These are phyloP conservation scores for Thielaviopsis ethacetica DNA, from an alignment of 2,329 filamentous ascomycete genomes.

Conservation along the genomic window DNA sequence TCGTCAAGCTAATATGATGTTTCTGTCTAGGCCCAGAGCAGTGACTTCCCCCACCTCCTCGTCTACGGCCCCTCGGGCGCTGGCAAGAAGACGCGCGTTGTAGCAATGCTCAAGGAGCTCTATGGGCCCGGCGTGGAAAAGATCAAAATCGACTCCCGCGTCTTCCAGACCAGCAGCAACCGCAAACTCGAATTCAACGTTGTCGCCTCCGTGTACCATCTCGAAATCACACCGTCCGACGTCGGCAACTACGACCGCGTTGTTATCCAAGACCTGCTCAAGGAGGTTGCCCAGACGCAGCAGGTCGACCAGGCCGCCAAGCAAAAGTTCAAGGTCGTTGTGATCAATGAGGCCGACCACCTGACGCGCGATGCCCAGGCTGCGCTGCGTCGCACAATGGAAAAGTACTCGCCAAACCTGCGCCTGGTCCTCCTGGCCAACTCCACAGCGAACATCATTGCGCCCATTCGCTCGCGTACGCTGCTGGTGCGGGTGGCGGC, in stretches of 20 bases:
- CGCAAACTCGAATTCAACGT: conserved; percentile 99
- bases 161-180: conserved; percentile 90
- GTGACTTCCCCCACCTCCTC: conserved; percentile 93
- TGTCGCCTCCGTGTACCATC: conserved; percentile 88
- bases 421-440: conserved; percentile 85
- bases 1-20: background rate
- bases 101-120: conserved; percentile 85
- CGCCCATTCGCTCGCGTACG: conserved; percentile 87
- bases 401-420: conserved; percentile 95
- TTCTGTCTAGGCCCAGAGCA: conserved; percentile 65
- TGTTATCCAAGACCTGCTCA: conserved; percentile 85
- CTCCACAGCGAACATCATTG: conserved; percentile 95
- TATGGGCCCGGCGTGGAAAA: conserved; percentile 97
- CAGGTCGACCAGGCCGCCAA: conserved; percentile 88
- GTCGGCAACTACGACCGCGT: conserved; percentile 94
- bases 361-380: conserved; percentile 89
- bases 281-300: conserved; percentile 96
- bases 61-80: conserved; percentile 94
- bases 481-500: conserved; percentile 83
- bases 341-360: conserved; percentile 97
- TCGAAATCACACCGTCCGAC: conserved; percentile 95
- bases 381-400: conserved; percentile 88
- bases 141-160: conserved; percentile 96
- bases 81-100: conserved; percentile 93
- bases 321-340: conserved; percentile 94